Conservation (phyloP, 176 grass and related monocot genomes). For the Triticum dicoccoides region DNA sequence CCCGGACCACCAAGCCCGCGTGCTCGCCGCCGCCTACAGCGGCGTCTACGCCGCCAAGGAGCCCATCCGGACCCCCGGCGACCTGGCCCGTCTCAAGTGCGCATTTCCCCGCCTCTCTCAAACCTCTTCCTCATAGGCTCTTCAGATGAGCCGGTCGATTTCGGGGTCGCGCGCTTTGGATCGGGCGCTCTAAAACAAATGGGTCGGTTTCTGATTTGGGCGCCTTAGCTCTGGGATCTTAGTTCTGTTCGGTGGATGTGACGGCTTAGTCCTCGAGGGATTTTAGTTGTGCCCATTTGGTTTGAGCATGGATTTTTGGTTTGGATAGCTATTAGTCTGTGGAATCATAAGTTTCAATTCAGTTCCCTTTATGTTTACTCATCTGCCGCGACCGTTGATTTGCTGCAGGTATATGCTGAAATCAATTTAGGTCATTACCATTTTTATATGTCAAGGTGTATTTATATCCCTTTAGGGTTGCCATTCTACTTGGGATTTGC, state of each 20-base stretch:
- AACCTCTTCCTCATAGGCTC: background rate
- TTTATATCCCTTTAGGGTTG: background rate
- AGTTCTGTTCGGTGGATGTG: background rate
- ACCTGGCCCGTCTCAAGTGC: slow-evolving; percentile 66
- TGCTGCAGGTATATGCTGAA: background rate
- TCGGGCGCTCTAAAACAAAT: background rate
- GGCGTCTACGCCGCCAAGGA: slow-evolving; percentile 51
- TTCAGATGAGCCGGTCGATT: background rate
- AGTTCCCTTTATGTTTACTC: too few relatives aligned
- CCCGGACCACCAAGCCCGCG: slow-evolving; percentile 51
- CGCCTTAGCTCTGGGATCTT: background rate
- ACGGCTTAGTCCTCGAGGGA: too few relatives aligned
- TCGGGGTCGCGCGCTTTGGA: background rate
- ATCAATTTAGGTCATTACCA: background rate
- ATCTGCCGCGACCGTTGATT: background rate
- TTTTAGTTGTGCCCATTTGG: too few relatives aligned
- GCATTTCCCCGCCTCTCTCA: background rate
- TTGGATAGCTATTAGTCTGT: too few relatives aligned
- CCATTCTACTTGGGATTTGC: background rate
- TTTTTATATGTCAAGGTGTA: background rate
- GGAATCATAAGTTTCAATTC: too few relatives aligned
- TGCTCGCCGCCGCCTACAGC: slow-evolving; percentile 52
- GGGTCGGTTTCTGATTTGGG: background rate
- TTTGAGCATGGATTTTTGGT: too few relatives aligned
- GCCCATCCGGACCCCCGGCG: slow-evolving; percentile 57